Percentiles rank a stretch among this genome's conserved stretches.
Evolutionary conservation across 371 early-diverging fungal species (phyloP).

Genomic region (Cladochytrium tenue): DNA sequence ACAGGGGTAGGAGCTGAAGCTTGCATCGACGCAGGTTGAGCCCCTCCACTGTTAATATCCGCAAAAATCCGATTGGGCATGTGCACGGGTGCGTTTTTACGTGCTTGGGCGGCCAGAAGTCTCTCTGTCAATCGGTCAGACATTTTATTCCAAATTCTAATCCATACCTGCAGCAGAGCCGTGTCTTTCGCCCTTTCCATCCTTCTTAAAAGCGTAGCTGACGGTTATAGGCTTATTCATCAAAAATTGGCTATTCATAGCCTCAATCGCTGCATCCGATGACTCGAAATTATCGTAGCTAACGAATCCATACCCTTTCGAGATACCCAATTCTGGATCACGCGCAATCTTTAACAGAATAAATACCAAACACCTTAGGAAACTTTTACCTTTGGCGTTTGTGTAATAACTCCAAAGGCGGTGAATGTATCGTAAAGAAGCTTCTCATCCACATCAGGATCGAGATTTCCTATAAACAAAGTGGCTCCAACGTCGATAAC

Average conservation of each 20-base stretch:
- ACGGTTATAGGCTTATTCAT: conserved; percentile 90
- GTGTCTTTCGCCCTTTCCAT: conserved; percentile 96
- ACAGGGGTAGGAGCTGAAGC: neutral
- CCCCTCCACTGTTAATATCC: conserved; percentile 49
- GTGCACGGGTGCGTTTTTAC: conserved; percentile 58
- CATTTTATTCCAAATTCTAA: neutral
- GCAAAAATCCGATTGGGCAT: conserved; percentile 73
- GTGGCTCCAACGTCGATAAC: conserved; percentile 94
- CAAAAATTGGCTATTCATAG: conserved; percentile 96
- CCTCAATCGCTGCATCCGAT: conserved; percentile 93
- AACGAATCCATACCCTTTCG: conserved; percentile 94
- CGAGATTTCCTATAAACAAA: conserved; percentile 94
- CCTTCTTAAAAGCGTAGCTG: conserved; percentile 95
- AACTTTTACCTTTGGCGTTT: conserved; percentile 73
- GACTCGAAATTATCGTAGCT: conserved; percentile 92
- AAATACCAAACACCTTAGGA: neutral
- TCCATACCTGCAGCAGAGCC: conserved; percentile 86
- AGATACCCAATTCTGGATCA: conserved; percentile 83
- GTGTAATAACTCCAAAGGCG: conserved; percentile 88
- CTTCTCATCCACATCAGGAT: conserved; percentile 92
- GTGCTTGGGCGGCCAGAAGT: conserved; percentile 88
- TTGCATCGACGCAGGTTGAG: neutral
- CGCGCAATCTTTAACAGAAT: conserved; percentile 65
- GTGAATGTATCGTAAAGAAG: conserved; percentile 93
- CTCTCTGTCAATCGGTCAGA: conserved; percentile 62